Evolutionary conservation across 2,329 filamentous ascomycete species (phyloP), one percentile per base, ranked within the genome.

Genomic region (Fusarium sp.): DNA sequence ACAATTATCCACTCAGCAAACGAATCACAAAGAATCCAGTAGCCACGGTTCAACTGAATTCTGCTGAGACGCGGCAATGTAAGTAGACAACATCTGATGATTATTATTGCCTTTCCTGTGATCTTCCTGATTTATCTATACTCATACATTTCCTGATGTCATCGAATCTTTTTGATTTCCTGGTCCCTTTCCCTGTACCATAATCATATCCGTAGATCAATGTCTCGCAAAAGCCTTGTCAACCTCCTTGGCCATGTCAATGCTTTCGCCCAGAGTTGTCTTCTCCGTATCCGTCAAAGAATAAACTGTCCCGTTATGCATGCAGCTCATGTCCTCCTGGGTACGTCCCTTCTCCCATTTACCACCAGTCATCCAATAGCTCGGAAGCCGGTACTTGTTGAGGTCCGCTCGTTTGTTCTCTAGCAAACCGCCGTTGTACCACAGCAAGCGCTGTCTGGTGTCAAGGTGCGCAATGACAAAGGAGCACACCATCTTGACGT

Each of bases 361-460:
- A 3, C 76, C 80, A 61, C 82, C 78, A 32, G 76, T 67, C 80
- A 83, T 82, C 80, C 79, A 82, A n/a, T 72, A 74, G 12, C 73
- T 73, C 4, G 80, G 80, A 2, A 81, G 70, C 2, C 76, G 72
- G 12, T 78, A 82, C 4, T 73, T 73, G 0, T 74, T 48, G 4
- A 68, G 47, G 13, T 78, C 68, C 6, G 63, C 66, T 18, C 65
- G 61, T 65, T 81, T 81, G 66, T 81, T 80, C 75, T 81, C 82
- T 20, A 82, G 47, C 55, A 84, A 54, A 6, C 82, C 78, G 4
- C 82, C 81, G 46, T 82, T 84, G 46, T 80, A 82, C 82, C 82
- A 84, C 8, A 83, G 45, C 41, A 83, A 61, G 8, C 68, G 68
- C 20, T 78, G 75, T 0, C 75, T 48, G 29, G 78, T 74, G 55